Conservation (phyloP, 805 yeast genomes). For the Nakazawaea wyomingensis region DNA sequence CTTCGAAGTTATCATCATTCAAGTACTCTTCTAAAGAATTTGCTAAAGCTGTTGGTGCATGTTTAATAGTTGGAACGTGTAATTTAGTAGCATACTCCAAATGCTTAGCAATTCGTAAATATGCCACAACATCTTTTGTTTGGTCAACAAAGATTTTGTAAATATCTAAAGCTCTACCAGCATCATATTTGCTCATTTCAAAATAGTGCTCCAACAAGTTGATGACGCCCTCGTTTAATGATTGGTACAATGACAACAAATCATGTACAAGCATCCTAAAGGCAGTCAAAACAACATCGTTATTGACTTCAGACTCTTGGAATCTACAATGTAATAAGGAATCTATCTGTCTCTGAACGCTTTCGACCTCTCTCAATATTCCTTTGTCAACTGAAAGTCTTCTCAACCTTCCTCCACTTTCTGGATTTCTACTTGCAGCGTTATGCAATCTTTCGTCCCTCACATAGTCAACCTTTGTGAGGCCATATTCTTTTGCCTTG, state of each 20-base stretch:
- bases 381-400: conserved; percentile 70
- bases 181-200: conserved; percentile 83
- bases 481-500: conserved; percentile 66
- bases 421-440: conserved; percentile 33
- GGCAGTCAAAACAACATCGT: conserved; percentile 78
- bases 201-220: conserved; percentile 90
- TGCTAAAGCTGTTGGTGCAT: conserved; percentile 93
- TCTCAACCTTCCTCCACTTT: conserved; percentile 57
- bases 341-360: conserved; percentile 78
- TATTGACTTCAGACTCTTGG: conserved; percentile 73
- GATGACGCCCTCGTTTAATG: conserved; percentile 92
- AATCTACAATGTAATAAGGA: conserved; percentile 70
- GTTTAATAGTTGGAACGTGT: conserved; percentile 92
- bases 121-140: conserved; percentile 83
- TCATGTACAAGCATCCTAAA: conserved; percentile 90
- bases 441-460: conserved; percentile 55
- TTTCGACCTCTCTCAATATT: conserved; percentile 75
- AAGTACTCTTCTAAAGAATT: conserved; percentile 83
- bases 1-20: conserved; percentile 79
- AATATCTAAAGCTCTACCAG: conserved; percentile 77
- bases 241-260: conserved; percentile 78
- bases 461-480: conserved; percentile 68
- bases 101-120: conserved; percentile 83
- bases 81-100: conserved; percentile 81
- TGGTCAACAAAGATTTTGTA: conserved; percentile 82